Percentiles rank a stretch among this genome's conserved stretches.
phyloP scores from a whole-genome alignment of 495 filamentous ascomycete species.

The Aspergillus sclerotioniger region DNA sequence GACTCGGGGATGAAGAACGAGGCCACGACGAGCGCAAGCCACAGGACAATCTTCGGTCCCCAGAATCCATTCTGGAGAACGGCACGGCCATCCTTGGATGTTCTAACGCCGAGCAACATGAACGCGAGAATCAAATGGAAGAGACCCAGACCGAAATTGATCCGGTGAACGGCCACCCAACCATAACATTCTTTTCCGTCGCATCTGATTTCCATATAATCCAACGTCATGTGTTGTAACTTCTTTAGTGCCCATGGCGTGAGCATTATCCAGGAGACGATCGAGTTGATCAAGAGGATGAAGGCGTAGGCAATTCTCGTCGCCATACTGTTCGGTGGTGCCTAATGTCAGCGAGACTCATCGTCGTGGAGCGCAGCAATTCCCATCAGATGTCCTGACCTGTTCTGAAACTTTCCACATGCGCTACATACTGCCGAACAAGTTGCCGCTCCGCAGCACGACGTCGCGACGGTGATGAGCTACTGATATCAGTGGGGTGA shows the following conservation, averaged over 20 bases:
- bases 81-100: constrained; percentile 83
- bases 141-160: constrained; percentile 93
- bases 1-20: constrained; percentile 93
- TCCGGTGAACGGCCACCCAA: constrained; percentile 93
- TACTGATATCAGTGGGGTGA: constrained; percentile 38
- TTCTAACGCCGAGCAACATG: constrained; percentile 80
- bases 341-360: constrained; percentile 14
- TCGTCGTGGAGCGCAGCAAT: not conserved
- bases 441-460: constrained; percentile 93
- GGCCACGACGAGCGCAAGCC: constrained; percentile 80
- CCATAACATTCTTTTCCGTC: constrained; percentile 89
- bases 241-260: constrained; percentile 98
- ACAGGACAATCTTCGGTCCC: constrained; percentile 83
- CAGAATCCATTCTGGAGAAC: constrained; percentile 92
- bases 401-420: constrained; percentile 95
- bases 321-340: constrained; percentile 64
- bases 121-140: constrained; percentile 86
- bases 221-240: constrained; percentile 81
- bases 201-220: constrained; percentile 93
- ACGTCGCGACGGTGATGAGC: constrained; percentile 73
- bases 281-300: constrained; percentile 93
- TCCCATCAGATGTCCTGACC: constrained; percentile 50
- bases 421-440: constrained; percentile 91
- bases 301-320: constrained; percentile 97
- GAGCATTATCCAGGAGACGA: constrained; percentile 98